Base-by-base conservation (phyloP, 768 basidiomycete species). In the Ephemerocybe angulata region DNA sequence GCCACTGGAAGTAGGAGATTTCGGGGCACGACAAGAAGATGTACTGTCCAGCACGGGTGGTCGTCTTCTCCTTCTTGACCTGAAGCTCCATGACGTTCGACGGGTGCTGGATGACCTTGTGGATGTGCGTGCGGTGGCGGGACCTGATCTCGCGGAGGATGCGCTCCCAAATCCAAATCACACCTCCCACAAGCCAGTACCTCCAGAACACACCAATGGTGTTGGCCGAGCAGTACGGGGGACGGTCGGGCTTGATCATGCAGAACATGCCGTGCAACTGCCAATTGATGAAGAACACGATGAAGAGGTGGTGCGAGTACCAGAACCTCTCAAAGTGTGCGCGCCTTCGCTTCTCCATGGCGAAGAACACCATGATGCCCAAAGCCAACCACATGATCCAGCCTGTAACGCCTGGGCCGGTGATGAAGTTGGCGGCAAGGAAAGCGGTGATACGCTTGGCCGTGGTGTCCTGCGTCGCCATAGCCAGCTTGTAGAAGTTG, bases 201-300 rank as follows among this genome's bases (percentile, higher is more conserved):
- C 90, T 86, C 95, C 96, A 98, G 76, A 98, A 98, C 57, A 96
- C 92, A 61, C 93, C 95, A 59, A 95, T 86, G 33, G 74, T 82
- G 66, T 88, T 88, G 70, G 69, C 88, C 3, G 89, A 90, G 72
- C 95, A 98, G 71, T 78, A 94, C 0, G 93, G 93, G 0, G 89
- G 80, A 52, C 89, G 78, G 70, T 97, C 93, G 24, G 94, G 93
- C 71, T 90, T 74, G 74, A 95, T 92, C 90, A 94, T 93, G 74
- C 93, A 94, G 83, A 92, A 95, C 89, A 95, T 88, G 52, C 93
- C 93, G 65, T 95, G 94, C 28, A 96, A 76, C 68, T 98, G 95
- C 95, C 95, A 97, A 66, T 78, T 76, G 68, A 93, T 80, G 78
- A 98, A 97, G 82, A 96, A 96, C 55, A 90, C 67, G 64, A 96